Evolutionary conservation across 768 basidiomycete species (phyloP).

Genomic region (Hebeloma cylindrosporum): DNA sequence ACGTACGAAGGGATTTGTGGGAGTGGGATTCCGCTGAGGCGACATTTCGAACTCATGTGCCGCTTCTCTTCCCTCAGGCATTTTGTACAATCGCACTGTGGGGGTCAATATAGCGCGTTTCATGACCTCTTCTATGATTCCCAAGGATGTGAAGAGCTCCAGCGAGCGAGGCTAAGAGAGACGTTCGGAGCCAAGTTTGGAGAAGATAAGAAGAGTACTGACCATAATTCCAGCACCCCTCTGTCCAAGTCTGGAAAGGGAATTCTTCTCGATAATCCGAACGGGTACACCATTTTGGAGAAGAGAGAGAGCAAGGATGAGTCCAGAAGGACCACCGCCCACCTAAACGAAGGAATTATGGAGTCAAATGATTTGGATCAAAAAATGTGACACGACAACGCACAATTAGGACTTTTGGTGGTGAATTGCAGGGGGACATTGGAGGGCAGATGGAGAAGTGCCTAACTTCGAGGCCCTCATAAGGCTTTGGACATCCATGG

Average conservation of each 20-base stretch:
- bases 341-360: slow-evolving; percentile 28
- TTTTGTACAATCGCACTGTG: slow-evolving; percentile 35
- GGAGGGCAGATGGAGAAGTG: too few relatives aligned
- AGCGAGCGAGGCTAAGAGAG: slow-evolving; percentile 41
- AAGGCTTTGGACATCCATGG: too few relatives aligned
- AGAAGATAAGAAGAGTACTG: slow-evolving; percentile 1
- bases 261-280: slow-evolving; percentile 50
- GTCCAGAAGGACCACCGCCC: slow-evolving; percentile 47
- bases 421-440: slow-evolving; percentile 4
- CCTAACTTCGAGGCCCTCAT: too few relatives aligned
- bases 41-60: slow-evolving; percentile 35
- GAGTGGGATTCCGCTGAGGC: slow-evolving; percentile 28
- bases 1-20: slow-evolving; percentile 36
- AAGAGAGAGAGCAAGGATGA: slow-evolving; percentile 42
- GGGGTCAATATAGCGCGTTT: slow-evolving; percentile 26
- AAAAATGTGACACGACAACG: too few relatives aligned
- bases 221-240: slow-evolving; percentile 42
- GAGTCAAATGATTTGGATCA: neutral
- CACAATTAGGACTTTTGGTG: slow-evolving; percentile 26
- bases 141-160: slow-evolving; percentile 42
- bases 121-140: slow-evolving; percentile 37
- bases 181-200: neutral
- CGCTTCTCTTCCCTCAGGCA: slow-evolving; percentile 28
- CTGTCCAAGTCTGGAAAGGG: slow-evolving; percentile 34
- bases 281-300: slow-evolving; percentile 46